Conservation (phyloP, 306 rosid species). For the Oemleria cerasiformis region DNA sequence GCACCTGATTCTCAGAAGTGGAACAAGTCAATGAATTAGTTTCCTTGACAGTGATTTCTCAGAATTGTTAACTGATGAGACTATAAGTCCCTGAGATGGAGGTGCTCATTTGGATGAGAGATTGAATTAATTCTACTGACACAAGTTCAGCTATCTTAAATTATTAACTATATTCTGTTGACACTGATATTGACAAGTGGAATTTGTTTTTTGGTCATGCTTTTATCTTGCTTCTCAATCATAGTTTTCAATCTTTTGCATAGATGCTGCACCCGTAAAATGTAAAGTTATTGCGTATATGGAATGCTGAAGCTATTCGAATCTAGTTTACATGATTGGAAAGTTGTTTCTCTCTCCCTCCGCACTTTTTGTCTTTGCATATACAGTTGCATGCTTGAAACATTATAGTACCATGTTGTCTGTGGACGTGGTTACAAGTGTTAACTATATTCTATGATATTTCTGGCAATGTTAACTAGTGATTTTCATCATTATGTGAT, state of each 20-base stretch:
- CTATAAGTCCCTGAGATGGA: neutral
- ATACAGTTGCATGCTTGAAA: neutral
- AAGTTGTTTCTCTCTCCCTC: neutral
- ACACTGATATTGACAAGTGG: neutral
- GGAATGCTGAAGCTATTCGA: neutral
- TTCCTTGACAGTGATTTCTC: neutral
- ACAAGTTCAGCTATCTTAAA: neutral
- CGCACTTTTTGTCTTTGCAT: neutral
- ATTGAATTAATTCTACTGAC: conserved; percentile 1
- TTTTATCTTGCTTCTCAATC: neutral
- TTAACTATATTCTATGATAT: neutral
- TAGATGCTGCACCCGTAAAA: neutral
- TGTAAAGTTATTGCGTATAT: neutral
- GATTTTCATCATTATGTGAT: neutral
- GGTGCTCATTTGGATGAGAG: neutral
- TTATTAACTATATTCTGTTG: neutral
- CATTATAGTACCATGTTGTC: neutral
- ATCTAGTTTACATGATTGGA: neutral
- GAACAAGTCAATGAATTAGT: neutral
- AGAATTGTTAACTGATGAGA: neutral
- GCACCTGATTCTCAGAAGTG: neutral
- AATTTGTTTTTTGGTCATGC: neutral
- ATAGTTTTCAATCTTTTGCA: neutral
- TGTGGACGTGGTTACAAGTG: neutral
- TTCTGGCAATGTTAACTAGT: neutral